These are phyloP conservation scores for Geosmithia flava DNA, from an alignment of 2,329 filamentous ascomycete genomes.

Conservation along the genomic window DNA sequence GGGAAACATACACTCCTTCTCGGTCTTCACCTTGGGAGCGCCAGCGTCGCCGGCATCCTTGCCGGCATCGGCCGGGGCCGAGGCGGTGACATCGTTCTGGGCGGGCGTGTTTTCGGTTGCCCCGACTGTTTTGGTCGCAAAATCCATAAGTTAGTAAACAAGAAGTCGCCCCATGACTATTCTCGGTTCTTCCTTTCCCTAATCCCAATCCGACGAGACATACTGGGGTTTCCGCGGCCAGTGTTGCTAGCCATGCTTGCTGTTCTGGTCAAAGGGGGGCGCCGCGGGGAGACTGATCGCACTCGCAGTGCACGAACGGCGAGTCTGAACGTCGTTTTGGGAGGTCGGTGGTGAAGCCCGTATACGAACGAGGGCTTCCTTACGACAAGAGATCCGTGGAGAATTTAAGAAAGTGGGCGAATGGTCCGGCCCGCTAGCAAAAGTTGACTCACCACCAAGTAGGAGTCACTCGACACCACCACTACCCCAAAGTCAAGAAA, in stretches of 20 bases:
- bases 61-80: conserved; percentile 13
- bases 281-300: conserved; percentile 39
- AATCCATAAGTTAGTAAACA: too few relatives aligned
- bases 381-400: background rate
- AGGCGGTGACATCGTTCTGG: conserved; percentile 23
- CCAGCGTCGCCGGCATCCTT: conserved; percentile 17
- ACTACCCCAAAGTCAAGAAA: conserved; percentile 1
- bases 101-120: conserved; percentile 29
- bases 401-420: background rate
- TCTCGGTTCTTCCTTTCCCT: too few relatives aligned
- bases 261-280: conserved; percentile 20
- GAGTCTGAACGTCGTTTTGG: conserved; percentile 35
- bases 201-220: conserved; percentile 1
- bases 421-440: background rate
- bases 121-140: conserved; percentile 22
- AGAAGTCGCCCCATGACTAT: too few relatives aligned
- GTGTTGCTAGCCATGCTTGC: conserved; percentile 46
- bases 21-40: conserved; percentile 33
- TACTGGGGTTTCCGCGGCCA: conserved; percentile 29
- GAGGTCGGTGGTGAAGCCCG: conserved; percentile 22
- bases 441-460: conserved; percentile 1
- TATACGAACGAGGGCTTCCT: conserved; percentile 16
- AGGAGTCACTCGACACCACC: background rate
- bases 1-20: conserved; percentile 28
- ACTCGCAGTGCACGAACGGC: conserved; percentile 43